Evolutionary conservation across 108 stramenopile genomes (phyloP), one percentile per base, ranked within the genome.

Genomic region (Cyclotella baltica): DNA sequence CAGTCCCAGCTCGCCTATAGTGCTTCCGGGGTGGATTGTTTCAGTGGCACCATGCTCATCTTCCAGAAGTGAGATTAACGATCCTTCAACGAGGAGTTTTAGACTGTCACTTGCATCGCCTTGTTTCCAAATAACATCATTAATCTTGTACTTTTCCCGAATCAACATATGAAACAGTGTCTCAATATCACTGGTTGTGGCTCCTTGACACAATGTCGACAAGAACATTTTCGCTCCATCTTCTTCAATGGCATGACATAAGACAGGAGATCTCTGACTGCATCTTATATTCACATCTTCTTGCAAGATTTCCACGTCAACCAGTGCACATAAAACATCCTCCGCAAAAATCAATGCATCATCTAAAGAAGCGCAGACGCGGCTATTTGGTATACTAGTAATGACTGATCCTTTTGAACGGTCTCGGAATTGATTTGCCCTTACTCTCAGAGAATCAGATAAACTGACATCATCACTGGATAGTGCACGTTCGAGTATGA

Each of bases 1-100:
- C 18, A 92, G 71, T 6, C 91, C 89, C 19, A 92, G 74, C 51
- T 92, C 91, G 3, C 91, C 89, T 25, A 92, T 74, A 3, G 80
- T 81, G 71, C 77, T 68, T 16, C 89, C 89, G 15, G 62, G 62
- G 33, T 46, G 33, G 29, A 87, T 67, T 15, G 50, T 68, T 51
- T 89, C 91, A 9, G 58, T 87, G 27, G 83, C 79, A 1, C 85
- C 84, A 30, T 70, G 63, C 50, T 85, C 90, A 29, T 83, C 67
- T 53, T 90, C 89, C 11, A 92, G 67, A 40, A 57, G 68, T 31
- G 91, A 88, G 33, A 90, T 64, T 33, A 92, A 65, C 27, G 67
- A 46, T 0, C 91, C 91, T 13, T 37, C 43, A 30, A 90, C 61
- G 5, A 90, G 36, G 29, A 92, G 66, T 71, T 92, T 92, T 27